Percentiles rank a stretch among this genome's conserved stretches.
Evolutionary conservation across 768 basidiomycete genomes (phyloP).

Genomic region (Lyophyllum semitale): DNA sequence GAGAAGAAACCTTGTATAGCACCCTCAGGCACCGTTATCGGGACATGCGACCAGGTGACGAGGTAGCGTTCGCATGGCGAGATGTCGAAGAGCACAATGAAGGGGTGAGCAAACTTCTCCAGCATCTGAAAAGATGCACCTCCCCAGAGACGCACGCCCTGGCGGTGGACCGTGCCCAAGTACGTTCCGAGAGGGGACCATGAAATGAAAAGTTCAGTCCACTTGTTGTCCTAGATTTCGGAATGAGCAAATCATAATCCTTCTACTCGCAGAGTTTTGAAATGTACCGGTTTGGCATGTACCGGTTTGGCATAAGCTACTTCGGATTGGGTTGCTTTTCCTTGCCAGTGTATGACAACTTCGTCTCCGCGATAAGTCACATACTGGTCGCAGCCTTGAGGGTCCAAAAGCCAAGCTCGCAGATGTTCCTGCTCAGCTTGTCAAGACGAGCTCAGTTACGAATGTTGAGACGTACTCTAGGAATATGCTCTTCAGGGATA

Average conservation of each 20-base stretch:
- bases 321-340: slow-evolving; percentile 85
- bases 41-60: slow-evolving; percentile 96
- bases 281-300: slow-evolving; percentile 50
- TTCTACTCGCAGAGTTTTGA: too few species aligned
- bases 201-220: slow-evolving; percentile 89
- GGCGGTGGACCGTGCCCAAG: slow-evolving; percentile 89
- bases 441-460: too few species aligned
- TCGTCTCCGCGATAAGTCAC: slow-evolving; percentile 92
- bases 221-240: too few species aligned
- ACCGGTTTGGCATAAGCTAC: slow-evolving; percentile 80
- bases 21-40: slow-evolving; percentile 83
- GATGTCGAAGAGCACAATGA: slow-evolving; percentile 95
- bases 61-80: slow-evolving; percentile 96
- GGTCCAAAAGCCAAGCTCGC: slow-evolving; percentile 91
- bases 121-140: slow-evolving; percentile 87
- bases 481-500: slow-evolving; percentile 69
- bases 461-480: too few species aligned
- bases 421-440: slow-evolving; percentile 81
- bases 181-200: slow-evolving; percentile 98
- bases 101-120: slow-evolving; percentile 91
- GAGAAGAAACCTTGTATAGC: slow-evolving; percentile 83
- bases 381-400: slow-evolving; percentile 93
- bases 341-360: slow-evolving; percentile 90
- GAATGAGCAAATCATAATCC: too few species aligned
- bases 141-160: slow-evolving; percentile 95